Evolutionary conservation across 2,329 filamentous ascomycete genomes (phyloP).

Genomic region (Alternaria metachromatica): DNA sequence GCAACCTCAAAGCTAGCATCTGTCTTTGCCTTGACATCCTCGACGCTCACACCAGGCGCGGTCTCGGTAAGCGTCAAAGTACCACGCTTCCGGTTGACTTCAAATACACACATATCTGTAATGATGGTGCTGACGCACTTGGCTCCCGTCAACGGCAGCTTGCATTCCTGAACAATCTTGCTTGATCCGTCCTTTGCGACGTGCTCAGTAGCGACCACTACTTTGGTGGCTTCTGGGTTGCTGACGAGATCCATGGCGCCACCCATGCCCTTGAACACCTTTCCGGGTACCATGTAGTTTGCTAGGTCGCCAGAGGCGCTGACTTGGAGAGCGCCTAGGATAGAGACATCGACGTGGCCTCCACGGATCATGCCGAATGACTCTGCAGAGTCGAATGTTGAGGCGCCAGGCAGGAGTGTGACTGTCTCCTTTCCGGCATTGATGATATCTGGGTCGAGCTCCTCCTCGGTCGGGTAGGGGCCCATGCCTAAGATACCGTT

Average conservation of each 20-base stretch:
- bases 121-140: constrained; percentile 49
- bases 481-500: constrained; percentile 57
- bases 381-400: constrained; percentile 84
- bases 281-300: constrained; percentile 92
- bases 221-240: constrained; percentile 82
- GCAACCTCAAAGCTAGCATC: constrained; percentile 82
- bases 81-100: constrained; percentile 73
- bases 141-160: constrained; percentile 47
- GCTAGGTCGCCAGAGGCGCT: constrained; percentile 79
- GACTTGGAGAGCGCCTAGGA: constrained; percentile 90
- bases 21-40: constrained; percentile 86
- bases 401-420: constrained; percentile 78
- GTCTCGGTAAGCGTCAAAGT: constrained; percentile 78
- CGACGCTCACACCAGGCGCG: constrained; percentile 83
- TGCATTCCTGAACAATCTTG: constrained; percentile 79
- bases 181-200: constrained; percentile 89
- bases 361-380: constrained; percentile 93
- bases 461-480: constrained; percentile 61
- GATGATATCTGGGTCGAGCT: constrained; percentile 85
- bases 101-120: constrained; percentile 53
- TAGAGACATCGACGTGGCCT: constrained; percentile 84
- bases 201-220: constrained; percentile 93
- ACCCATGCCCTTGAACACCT: constrained; percentile 86
- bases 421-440: constrained; percentile 95
- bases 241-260: constrained; percentile 90